These are phyloP conservation scores for Phlegmacium glaucopus DNA, from an alignment of 768 basidiomycete species.

Conservation along the genomic window DNA sequence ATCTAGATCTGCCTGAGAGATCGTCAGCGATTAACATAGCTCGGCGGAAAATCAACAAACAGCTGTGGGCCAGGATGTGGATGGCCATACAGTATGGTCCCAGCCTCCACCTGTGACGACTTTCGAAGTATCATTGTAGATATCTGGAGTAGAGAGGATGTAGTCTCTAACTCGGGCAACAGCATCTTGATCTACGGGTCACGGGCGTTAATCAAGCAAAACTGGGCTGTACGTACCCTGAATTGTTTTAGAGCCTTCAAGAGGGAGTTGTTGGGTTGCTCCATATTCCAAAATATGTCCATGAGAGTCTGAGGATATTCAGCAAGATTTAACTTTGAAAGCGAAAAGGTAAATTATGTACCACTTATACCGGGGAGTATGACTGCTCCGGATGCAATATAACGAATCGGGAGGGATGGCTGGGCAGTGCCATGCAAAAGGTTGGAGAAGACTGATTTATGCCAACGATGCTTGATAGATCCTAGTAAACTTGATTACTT, in stretches of 20 bases:
- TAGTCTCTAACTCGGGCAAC: conserved; percentile 58
- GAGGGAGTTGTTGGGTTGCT: conserved; percentile 55
- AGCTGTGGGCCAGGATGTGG: conserved; percentile 60
- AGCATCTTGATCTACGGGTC: conserved; percentile 42
- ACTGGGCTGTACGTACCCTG: conserved; percentile 37
- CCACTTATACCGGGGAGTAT: conserved; percentile 73
- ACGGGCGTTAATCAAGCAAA: background rate
- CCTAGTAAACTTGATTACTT: conserved; percentile 24
- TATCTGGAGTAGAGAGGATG: conserved; percentile 54
- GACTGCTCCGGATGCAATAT: conserved; percentile 53
- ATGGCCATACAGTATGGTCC: conserved; percentile 83
- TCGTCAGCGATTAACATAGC: background rate
- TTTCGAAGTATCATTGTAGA: conserved; percentile 51
- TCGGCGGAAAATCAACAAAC: conserved; percentile 37
- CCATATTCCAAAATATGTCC: conserved; percentile 80
- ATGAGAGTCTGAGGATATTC: conserved; percentile 58
- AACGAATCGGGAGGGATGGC: conserved; percentile 32
- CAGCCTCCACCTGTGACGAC: conserved; percentile 84
- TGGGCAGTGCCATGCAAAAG: conserved; percentile 2
- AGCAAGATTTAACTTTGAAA: background rate
- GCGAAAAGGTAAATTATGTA: conserved; percentile 31
- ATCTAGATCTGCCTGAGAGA: conserved; percentile 64
- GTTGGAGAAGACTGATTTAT: conserved; percentile 13
- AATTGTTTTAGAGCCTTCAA: conserved; percentile 59
- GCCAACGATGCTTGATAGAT: conserved; percentile 40